phyloP scores from a whole-genome alignment of 768 basidiomycete genomes.

The Lyophyllum decastes region DNA sequence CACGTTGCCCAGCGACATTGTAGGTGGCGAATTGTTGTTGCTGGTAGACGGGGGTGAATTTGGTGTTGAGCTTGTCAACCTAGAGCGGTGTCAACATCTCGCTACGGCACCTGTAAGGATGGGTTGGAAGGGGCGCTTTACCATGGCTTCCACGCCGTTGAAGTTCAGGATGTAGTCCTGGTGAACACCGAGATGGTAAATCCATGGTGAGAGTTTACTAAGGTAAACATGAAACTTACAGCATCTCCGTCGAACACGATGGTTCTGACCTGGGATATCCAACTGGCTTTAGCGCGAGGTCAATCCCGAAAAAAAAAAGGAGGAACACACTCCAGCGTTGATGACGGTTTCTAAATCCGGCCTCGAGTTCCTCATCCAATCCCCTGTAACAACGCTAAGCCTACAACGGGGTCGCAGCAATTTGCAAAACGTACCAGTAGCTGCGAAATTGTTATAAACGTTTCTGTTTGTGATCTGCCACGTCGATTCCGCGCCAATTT shows the following conservation, averaged over 20 bases:
- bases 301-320: background rate
- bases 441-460: constrained; percentile 52
- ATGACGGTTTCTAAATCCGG: constrained; percentile 58
- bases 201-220: background rate
- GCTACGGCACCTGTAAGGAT: background rate
- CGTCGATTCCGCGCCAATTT: constrained; percentile 45
- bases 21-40: constrained; percentile 45
- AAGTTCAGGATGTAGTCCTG: constrained; percentile 58
- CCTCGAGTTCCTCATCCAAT: constrained; percentile 58
- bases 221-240: constrained; percentile 29
- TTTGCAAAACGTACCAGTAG: constrained; percentile 35
- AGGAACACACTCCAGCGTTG: constrained; percentile 48
- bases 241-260: constrained; percentile 61
- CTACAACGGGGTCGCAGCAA: background rate
- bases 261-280: constrained; percentile 36
- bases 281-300: background rate
- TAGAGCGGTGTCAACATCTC: constrained; percentile 13
- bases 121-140: constrained; percentile 16
- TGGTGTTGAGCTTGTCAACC: constrained; percentile 49
- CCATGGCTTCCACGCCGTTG: constrained; percentile 59
- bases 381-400: constrained; percentile 29
- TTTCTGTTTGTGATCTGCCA: constrained; percentile 42
- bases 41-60: constrained; percentile 42
- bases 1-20: constrained; percentile 48
- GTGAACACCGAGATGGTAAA: background rate